Evolutionary conservation across 2,329 filamentous ascomycete genomes (phyloP).

Genomic region (Alternaria sp.): DNA sequence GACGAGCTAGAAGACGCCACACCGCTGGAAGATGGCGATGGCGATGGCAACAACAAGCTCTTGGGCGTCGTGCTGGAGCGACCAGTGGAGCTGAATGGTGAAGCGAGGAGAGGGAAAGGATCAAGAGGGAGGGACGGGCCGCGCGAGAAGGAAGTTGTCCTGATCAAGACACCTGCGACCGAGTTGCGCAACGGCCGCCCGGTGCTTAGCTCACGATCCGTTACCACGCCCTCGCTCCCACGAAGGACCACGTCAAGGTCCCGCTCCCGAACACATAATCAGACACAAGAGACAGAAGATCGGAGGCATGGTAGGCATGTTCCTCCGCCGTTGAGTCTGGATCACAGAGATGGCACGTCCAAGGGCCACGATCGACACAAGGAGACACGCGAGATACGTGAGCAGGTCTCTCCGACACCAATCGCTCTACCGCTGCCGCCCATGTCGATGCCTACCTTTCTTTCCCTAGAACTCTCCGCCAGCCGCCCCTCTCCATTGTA

Average conservation of each 20-base stretch:
- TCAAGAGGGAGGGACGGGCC: constrained; percentile 16
- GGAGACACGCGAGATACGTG: constrained; percentile 22
- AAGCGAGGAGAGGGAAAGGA: not conserved
- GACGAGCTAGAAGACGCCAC: constrained; percentile 36
- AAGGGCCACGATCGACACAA: constrained; percentile 43
- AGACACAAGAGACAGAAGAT: constrained; percentile 30
- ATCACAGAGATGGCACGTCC: constrained; percentile 34
- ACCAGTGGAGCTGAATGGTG: constrained; percentile 19
- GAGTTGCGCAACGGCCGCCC: constrained; percentile 41
- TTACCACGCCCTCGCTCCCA: constrained; percentile 47
- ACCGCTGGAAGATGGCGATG: constrained; percentile 20
- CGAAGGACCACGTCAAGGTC: constrained; percentile 46
- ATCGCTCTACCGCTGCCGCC: constrained; percentile 64
- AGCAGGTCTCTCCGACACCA: constrained; percentile 51
- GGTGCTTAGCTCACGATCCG: constrained; percentile 39
- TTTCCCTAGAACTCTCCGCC: constrained; percentile 69
- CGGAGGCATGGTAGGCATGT: constrained; percentile 26
- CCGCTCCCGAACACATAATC: constrained; percentile 21
- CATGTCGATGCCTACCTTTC: constrained; percentile 67
- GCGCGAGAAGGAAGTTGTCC: constrained; percentile 38
- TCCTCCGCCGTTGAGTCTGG: constrained; percentile 44
- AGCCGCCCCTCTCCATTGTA: constrained; percentile 67
- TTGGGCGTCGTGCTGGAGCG: constrained; percentile 31
- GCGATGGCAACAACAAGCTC: constrained; percentile 23
- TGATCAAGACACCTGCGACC: constrained; percentile 34